Evolutionary conservation across 2,329 filamentous ascomycete species (phyloP), one percentile per base, ranked within the genome.

Genomic region (Myriosclerotinia scirpicola): DNA sequence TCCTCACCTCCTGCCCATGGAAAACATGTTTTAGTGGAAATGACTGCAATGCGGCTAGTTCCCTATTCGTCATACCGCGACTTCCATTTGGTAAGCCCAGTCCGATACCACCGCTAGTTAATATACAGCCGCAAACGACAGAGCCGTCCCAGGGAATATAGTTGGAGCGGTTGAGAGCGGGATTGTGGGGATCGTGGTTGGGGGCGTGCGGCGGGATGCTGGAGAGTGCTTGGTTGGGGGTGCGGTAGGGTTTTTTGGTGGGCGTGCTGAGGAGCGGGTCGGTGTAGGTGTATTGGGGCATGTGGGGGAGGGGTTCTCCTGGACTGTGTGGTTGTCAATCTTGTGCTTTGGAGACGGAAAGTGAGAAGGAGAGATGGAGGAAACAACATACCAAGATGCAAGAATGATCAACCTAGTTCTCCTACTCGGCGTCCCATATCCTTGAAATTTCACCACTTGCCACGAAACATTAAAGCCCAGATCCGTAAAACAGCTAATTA

Each of bases 381-480:
- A 22, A 30, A 5, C 17, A 20, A 56, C 68, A 53, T 70, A 73
- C 72, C 67, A 81, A 1, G 81, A 78, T 2, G 84, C 85, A 56
- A 87, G 80, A 61, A 88, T 81, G 5, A 87, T 79, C 0, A 88
- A 74, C 0, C 85, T 78, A 0, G 61, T 54, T 14, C 72, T 58
- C 1, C 54, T 65, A 53, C 72, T 70, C 12, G 72, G 65, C 3
- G 72, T 61, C 17, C 67, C 73, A 14, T 61, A 86, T 26, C 80
- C 78, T 11, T 79, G 78, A 0, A 86, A 78, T 8, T 79, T 75
- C 0, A 90, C 74, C 0, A 90, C 76, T 36, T 82, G 84, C 89
- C 90, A 94, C 2, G 86, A 80, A 0, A 93, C 80, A 0, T 87
- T 91, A 74, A 90, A 95, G 0, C 86, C 86, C 17, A 82, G 76